phyloP scores from a whole-genome alignment of 2,329 filamentous ascomycete species.

The Cladosporium halotolerans region DNA sequence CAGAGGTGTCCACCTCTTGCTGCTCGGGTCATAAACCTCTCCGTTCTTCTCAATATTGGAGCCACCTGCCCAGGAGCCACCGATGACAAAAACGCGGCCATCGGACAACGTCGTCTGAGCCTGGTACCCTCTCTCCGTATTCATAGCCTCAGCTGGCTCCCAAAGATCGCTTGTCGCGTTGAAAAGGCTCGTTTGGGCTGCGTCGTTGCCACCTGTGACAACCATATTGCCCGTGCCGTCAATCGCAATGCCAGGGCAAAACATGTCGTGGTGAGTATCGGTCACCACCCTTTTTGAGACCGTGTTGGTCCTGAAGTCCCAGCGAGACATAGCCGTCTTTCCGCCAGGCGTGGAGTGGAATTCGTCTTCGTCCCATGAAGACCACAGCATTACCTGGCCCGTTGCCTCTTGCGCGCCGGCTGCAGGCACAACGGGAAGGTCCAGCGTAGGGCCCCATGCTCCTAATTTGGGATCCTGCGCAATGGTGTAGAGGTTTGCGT shows the following conservation, averaged over 20 bases:
- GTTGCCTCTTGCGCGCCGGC: background rate
- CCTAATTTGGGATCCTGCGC: background rate
- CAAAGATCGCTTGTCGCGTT: constrained; percentile 36
- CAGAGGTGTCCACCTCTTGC: constrained; percentile 48
- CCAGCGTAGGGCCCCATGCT: background rate
- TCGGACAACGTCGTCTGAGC: constrained; percentile 45
- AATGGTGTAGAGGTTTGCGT: background rate
- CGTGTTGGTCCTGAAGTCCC: background rate
- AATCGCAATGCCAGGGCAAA: constrained; percentile 50
- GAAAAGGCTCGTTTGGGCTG: constrained; percentile 45
- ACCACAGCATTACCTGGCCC: background rate
- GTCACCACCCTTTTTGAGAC: constrained; percentile 19
- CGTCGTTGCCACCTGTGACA: constrained; percentile 49
- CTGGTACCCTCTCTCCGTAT: constrained; percentile 48
- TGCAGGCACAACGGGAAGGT: background rate
- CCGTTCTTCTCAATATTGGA: constrained; percentile 47
- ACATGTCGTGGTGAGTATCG: constrained; percentile 50
- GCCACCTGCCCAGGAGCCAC: constrained; percentile 51
- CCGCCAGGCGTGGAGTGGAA: background rate
- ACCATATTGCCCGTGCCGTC: constrained; percentile 45
- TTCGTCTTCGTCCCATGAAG: background rate
- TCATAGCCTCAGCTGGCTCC: constrained; percentile 38
- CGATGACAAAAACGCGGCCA: constrained; percentile 53
- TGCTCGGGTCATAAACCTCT: constrained; percentile 46
- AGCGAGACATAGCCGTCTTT: background rate